Conservation (phyloP, 495 filamentous ascomycete genomes). For the Bombardia bombarda region DNA sequence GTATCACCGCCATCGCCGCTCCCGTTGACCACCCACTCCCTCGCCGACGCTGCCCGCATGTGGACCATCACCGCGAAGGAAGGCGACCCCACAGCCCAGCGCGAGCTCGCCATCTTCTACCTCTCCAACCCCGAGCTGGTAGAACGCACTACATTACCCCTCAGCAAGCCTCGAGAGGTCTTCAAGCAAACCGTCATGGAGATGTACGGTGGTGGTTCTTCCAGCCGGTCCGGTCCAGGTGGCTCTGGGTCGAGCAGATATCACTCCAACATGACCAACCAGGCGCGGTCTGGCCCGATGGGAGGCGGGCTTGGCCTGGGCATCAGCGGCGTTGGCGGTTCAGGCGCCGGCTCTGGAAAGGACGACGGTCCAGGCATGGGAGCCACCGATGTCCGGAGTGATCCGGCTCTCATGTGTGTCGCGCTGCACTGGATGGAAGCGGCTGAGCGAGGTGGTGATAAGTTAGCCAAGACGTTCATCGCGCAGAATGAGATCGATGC, state of each 20-base stretch:
- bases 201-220: constrained; percentile 42
- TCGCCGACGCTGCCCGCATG: constrained; percentile 83
- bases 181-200: constrained; percentile 89
- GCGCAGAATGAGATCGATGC: constrained; percentile 48
- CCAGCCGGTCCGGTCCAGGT: constrained; percentile 4
- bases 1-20: constrained; percentile 30
- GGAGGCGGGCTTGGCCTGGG: constrained; percentile 8
- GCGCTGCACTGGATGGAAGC: constrained; percentile 99
- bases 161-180: constrained; percentile 78
- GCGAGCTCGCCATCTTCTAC: constrained; percentile 91
- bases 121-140: constrained; percentile 87
- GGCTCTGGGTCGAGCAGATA: constrained; percentile 21
- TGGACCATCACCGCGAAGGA: constrained; percentile 94
- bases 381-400: constrained; percentile 51
- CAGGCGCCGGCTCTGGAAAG: constrained; percentile 11
- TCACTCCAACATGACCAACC: constrained; percentile 11
- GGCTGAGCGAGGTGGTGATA: constrained; percentile 77
- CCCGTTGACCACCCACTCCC: constrained; percentile 46
- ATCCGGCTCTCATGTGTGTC: constrained; percentile 89
- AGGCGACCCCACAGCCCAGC: constrained; percentile 83
- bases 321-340: constrained; percentile 10
- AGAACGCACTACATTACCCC: constrained; percentile 72
- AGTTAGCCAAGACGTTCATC: constrained; percentile 77
- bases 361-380: constrained; percentile 8
- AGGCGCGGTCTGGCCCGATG: constrained; percentile 10